Conservation (phyloP, 306 rosid species). For the Acacia acuminata region DNA sequence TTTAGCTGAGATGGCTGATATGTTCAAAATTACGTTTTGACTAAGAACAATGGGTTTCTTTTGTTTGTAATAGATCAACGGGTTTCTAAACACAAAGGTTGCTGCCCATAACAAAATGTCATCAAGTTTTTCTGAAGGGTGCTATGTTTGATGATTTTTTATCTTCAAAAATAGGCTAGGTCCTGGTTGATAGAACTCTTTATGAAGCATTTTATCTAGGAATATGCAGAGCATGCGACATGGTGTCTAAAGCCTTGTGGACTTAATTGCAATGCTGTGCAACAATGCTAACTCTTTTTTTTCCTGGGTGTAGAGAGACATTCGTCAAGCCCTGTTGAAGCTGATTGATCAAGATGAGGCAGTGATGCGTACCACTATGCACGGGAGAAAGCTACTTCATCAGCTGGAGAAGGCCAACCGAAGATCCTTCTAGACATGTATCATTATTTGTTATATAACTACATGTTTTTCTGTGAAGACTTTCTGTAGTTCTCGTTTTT, state of each 20-base stretch:
- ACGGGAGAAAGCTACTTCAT: slow-evolving; percentile 57
- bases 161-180: neutral
- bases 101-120: neutral
- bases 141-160: neutral
- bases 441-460: neutral
- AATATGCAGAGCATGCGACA: neutral
- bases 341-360: slow-evolving; percentile 36
- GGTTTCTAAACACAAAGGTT: neutral
- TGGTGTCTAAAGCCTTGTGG: neutral
- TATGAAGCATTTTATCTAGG: neutral
- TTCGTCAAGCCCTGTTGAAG: slow-evolving; percentile 22
- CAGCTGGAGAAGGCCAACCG: slow-evolving; percentile 31
- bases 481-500: neutral
- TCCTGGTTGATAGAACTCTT: neutral
- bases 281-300: neutral
- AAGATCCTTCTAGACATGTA: slow-evolving; percentile 14
- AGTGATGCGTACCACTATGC: slow-evolving; percentile 43
- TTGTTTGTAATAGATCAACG: too few species aligned
- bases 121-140: neutral
- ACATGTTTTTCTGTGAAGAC: neutral
- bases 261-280: neutral
- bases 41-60: neutral
- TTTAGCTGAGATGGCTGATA: neutral
- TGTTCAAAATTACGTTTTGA: too few species aligned
- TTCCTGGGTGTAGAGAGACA: slow-evolving; percentile 32